phyloP scores from a whole-genome alignment of 1,284 basidiomycete genomes.

The Ceratobasidium sp. region DNA sequence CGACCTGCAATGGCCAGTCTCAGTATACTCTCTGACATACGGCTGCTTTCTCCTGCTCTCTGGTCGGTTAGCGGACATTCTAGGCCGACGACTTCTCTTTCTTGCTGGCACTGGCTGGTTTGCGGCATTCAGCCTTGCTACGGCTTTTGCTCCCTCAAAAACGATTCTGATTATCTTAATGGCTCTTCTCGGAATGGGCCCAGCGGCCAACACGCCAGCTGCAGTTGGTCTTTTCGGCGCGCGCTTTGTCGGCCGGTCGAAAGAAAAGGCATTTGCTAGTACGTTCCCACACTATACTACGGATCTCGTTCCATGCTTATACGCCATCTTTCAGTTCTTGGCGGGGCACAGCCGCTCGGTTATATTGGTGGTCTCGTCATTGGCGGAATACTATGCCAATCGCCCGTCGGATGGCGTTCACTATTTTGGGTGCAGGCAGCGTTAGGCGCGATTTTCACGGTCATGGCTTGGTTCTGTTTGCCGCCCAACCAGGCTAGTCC shows the following conservation, averaged over 20 bases:
- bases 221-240: slow-evolving; percentile 44
- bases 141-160: slow-evolving; percentile 37
- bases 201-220: slow-evolving; percentile 43
- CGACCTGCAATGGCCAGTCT: slow-evolving; percentile 40
- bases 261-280: slow-evolving; percentile 44
- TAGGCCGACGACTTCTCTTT: slow-evolving; percentile 43
- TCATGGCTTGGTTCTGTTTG: slow-evolving; percentile 36
- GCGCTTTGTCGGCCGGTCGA: slow-evolving; percentile 32
- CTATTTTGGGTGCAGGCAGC: slow-evolving; percentile 41
- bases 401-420: slow-evolving; percentile 35
- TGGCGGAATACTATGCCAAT: slow-evolving; percentile 43
- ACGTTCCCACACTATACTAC: not conserved
- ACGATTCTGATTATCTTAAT: slow-evolving; percentile 41
- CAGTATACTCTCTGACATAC: slow-evolving; percentile 40
- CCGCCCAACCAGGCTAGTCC: slow-evolving; percentile 33
- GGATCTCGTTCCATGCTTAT: not conserved
- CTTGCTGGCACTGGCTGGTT: slow-evolving; percentile 41
- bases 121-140: slow-evolving; percentile 35
- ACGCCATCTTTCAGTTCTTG: slow-evolving; percentile 14
- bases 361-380: slow-evolving; percentile 44
- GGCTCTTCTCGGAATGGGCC: slow-evolving; percentile 42
- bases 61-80: slow-evolving; percentile 43
- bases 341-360: slow-evolving; percentile 45
- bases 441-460: slow-evolving; percentile 21
- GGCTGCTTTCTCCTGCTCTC: slow-evolving; percentile 44